These are phyloP conservation scores for Plenodomus biglobosus DNA, from an alignment of 2,329 filamentous ascomycete genomes.

Conservation along the genomic window DNA sequence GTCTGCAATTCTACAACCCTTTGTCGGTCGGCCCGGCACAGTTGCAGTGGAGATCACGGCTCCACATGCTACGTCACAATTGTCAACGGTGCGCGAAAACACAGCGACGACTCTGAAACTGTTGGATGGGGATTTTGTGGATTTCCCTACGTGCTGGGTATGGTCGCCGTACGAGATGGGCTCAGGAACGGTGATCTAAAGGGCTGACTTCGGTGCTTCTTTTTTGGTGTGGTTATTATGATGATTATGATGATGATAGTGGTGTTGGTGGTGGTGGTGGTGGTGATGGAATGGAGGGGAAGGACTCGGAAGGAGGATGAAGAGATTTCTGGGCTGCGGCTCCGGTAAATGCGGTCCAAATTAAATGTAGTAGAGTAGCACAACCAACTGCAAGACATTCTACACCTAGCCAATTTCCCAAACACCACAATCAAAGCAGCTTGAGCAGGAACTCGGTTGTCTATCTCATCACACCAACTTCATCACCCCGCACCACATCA, in stretches of 20 bases:
- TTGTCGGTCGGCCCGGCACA: slow-evolving; percentile 13
- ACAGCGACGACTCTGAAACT: slow-evolving; percentile 27
- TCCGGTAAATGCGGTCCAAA: slow-evolving; percentile 10
- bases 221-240: slow-evolving; percentile 2
- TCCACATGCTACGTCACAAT: slow-evolving; percentile 36
- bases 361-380: slow-evolving; percentile 17
- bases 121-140: slow-evolving; percentile 34
- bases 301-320: not conserved
- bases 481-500: not conserved
- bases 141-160: slow-evolving; percentile 16
- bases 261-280: slow-evolving; percentile 5
- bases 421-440: not conserved
- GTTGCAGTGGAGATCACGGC: slow-evolving; percentile 21
- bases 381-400: too few species aligned
- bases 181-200: slow-evolving; percentile 20
- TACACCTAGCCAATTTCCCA: too few species aligned
- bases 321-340: slow-evolving; percentile 3
- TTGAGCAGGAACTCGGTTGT: slow-evolving; percentile 12
- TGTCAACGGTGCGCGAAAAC: slow-evolving; percentile 13
- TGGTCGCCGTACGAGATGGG: slow-evolving; percentile 16
- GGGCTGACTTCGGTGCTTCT: slow-evolving; percentile 11
- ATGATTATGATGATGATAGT: slow-evolving; percentile 12
- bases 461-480: not conserved
- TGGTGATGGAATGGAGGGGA: slow-evolving; percentile 15
- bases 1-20: slow-evolving; percentile 10